Percentiles rank a stretch among this genome's conserved stretches.
Conservation (phyloP, 2,329 filamentous ascomycete genomes). For the Aspergillus ustus region DNA sequence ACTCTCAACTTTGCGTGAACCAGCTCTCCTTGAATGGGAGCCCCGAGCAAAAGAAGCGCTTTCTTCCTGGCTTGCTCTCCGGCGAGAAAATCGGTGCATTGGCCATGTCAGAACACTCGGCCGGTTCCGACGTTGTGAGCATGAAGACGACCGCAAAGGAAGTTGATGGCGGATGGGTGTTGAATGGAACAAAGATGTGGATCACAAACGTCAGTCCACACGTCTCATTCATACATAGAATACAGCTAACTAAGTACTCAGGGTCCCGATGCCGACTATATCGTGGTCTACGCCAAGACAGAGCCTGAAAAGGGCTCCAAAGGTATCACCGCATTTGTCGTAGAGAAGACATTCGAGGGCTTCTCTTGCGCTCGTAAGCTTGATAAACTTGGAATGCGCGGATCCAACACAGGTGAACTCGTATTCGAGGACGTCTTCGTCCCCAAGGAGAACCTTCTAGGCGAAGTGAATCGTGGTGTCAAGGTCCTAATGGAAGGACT, state of each 20-base stretch:
- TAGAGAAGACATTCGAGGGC: conserved; percentile 70
- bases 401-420: conserved; percentile 93
- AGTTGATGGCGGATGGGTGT: conserved; percentile 80
- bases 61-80: conserved; percentile 78
- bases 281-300: conserved; percentile 98
- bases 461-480: conserved; percentile 78
- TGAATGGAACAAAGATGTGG: conserved; percentile 98
- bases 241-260: conserved; percentile 18
- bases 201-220: conserved; percentile 80
- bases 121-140: conserved; percentile 90
- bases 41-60: conserved; percentile 75
- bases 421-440: conserved; percentile 92
- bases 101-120: conserved; percentile 92
- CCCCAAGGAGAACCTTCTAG: conserved; percentile 78
- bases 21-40: conserved; percentile 90
- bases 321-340: conserved; percentile 93
- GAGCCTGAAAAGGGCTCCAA: conserved; percentile 77
- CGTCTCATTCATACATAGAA: neutral
- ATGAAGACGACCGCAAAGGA: conserved; percentile 86
- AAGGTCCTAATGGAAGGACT: conserved; percentile 94
- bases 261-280: conserved; percentile 85
- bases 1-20: conserved; percentile 95
- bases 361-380: conserved; percentile 90
- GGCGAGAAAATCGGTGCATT: conserved; percentile 83
- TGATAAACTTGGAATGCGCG: conserved; percentile 98